phyloP scores from a whole-genome alignment of 2,329 filamentous ascomycete species.

The Diplodia seriata region DNA sequence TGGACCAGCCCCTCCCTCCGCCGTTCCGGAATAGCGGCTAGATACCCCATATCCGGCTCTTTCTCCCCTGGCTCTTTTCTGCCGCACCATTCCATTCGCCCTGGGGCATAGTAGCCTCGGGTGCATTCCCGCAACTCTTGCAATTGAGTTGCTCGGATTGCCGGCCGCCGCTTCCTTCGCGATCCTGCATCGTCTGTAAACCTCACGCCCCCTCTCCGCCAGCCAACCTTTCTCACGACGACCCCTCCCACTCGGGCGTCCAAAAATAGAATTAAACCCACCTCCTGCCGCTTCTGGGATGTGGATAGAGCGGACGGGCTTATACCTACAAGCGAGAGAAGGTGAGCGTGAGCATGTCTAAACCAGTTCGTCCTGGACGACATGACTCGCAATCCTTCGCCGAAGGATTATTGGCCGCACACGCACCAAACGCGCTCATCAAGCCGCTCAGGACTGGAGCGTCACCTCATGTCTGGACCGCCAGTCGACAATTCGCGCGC shows the following conservation, averaged over 20 bases:
- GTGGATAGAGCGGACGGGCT: background rate
- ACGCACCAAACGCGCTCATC: background rate
- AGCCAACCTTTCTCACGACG: background rate
- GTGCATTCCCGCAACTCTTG: constrained; percentile 1
- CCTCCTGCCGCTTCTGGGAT: background rate
- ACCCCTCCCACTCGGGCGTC: background rate
- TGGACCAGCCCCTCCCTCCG: background rate
- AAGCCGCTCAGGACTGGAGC: too few relatives aligned
- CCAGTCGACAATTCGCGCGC: background rate
- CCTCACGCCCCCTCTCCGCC: background rate
- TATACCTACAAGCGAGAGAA: background rate
- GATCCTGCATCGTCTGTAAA: background rate
- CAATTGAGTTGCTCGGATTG: background rate
- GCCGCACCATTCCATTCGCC: constrained; percentile 1
- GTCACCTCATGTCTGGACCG: constrained; percentile 19
- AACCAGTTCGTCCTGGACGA: constrained; percentile 2
- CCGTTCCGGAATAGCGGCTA: constrained; percentile 25
- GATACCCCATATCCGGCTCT: constrained; percentile 25
- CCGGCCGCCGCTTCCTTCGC: background rate
- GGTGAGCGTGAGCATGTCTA: background rate
- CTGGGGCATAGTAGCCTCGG: background rate
- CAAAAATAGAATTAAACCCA: constrained; percentile 4
- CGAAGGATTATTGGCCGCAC: constrained; percentile 22
- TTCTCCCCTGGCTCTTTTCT: background rate
- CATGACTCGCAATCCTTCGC: constrained; percentile 23